Percentiles rank a stretch among this genome's conserved stretches.
Conservation (phyloP, 495 filamentous ascomycete species). For the Hypoxylon trugodes region DNA sequence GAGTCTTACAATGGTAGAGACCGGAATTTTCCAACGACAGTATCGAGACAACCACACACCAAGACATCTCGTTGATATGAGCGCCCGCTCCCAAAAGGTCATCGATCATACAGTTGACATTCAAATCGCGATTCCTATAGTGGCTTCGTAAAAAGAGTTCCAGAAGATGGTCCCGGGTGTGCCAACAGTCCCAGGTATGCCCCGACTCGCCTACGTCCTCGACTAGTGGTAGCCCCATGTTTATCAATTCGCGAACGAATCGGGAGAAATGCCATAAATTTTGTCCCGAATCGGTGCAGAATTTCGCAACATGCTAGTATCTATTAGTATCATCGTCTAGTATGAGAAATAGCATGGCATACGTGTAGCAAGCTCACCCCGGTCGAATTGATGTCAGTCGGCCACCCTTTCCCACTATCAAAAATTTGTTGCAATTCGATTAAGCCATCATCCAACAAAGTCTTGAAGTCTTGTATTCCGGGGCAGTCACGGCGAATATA, state of each 20-base stretch:
- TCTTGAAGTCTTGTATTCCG: neutral
- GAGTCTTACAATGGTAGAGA: slow-evolving; percentile 7
- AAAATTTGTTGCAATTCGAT: neutral
- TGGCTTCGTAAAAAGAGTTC: no score
- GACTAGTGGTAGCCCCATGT: slow-evolving; percentile 3
- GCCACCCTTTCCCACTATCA: slow-evolving; percentile 10
- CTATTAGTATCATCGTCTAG: neutral
- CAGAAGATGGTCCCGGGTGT: no score
- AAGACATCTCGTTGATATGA: no score
- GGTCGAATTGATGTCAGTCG: neutral
- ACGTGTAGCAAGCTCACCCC: slow-evolving; percentile 4
- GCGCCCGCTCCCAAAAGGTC: neutral
- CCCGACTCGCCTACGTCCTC: neutral
- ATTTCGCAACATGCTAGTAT: neutral
- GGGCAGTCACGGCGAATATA: neutral
- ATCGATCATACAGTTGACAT: neutral
- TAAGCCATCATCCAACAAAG: neutral
- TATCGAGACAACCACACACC: no score
- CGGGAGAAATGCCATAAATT: neutral
- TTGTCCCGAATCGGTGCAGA: neutral
- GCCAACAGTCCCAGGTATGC: no score
- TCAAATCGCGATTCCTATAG: no score
- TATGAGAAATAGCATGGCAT: neutral
- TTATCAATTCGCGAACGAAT: neutral
- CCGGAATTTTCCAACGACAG: no score